A percentile compares a stretch with the other conserved stretches of the same genome.
phyloP scores from a whole-genome alignment of 2,329 filamentous ascomycete genomes.

The Venturia aucupariae region DNA sequence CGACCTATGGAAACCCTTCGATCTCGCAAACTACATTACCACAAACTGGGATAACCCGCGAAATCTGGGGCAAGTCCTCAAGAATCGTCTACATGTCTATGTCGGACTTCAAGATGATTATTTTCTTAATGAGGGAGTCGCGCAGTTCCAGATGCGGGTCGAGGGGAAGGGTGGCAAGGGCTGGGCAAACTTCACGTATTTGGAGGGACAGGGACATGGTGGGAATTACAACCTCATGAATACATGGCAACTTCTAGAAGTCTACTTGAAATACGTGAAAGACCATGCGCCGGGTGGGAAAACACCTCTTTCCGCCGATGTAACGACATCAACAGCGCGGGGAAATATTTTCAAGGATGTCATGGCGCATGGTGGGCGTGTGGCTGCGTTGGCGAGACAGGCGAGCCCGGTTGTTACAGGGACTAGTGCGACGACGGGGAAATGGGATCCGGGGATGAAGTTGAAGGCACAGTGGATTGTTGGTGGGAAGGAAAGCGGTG shows the following conservation, averaged over 20 bases:
- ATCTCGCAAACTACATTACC: conserved; percentile 26
- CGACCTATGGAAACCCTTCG: conserved; percentile 29
- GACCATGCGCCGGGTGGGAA: conserved; percentile 26
- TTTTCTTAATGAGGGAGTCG: conserved; percentile 30
- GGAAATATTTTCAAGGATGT: conserved; percentile 30
- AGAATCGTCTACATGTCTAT: conserved; percentile 27
- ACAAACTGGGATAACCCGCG: conserved; percentile 25
- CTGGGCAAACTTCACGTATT: conserved; percentile 30
- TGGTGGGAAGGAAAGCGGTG: conserved; percentile 20
- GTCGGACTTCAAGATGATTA: conserved; percentile 29
- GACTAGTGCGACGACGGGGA: conserved; percentile 21
- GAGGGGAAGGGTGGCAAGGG: conserved; percentile 25
- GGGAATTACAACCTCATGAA: conserved; percentile 26
- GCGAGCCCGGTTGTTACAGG: conserved; percentile 21
- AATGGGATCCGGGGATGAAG: conserved; percentile 30
- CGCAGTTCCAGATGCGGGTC: conserved; percentile 26
- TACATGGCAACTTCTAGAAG: conserved; percentile 28
- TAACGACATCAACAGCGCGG: conserved; percentile 19
- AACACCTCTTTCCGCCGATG: conserved; percentile 21
- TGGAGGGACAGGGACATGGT: conserved; percentile 25
- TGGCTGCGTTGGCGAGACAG: conserved; percentile 27
- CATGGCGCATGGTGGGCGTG: conserved; percentile 24
- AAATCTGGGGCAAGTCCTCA: conserved; percentile 27
- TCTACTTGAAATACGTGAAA: conserved; percentile 24
- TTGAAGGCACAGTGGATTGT: conserved; percentile 28